Evolutionary conservation across 306 rosid genomes (phyloP), one percentile per base, ranked within the genome.

Genomic region (Vigna mungo): DNA sequence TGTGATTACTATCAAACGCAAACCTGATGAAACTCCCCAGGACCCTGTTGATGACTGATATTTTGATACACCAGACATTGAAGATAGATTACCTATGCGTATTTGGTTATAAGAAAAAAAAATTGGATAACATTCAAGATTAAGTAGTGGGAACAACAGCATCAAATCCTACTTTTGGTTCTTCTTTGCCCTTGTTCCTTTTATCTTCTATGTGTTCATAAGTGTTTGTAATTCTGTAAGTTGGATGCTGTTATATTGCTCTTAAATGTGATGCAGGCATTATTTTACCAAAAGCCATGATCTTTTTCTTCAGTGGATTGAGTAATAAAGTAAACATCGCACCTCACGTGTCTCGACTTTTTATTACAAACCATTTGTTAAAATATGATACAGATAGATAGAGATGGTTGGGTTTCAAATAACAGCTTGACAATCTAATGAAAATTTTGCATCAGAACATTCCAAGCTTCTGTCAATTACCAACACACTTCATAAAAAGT

Each of bases 1-100:
- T 9, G 97, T 92, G 30, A 85, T 95, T 82, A 85, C 93, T 34
- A 89, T 95, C 90, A 95, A 95, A 80, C 99, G 99, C 90, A 84
- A 78, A 39, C 87, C 88, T 4, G 84, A 89, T 70, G 97, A 95
- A 78, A 79, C 93, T 58, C 99, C 99, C 1, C 85, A 88, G 75
- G 99, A 95, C 79, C 99, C 97, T 2, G 92, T 92, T 76, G 99
- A 95, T 71, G 99, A 95, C 76, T 95, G 92, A 92, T 63, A 58
- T 59, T 74, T 66, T 60, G 27, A 8, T 27, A 39, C 65, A 27
- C 71, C 10, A 9, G 59, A 67, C 54, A 63, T 16, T 46, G 69
- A 76, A 25, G 46, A 69, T 32, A 39, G 49, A 49, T 68, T 71
- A 48, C 76, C 27, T 12, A 14, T 71, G 76, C 5, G 78, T 64